These are phyloP conservation scores for Fusarium torulosum DNA, from an alignment of 2,329 filamentous ascomycete genomes.

Conservation along the genomic window DNA sequence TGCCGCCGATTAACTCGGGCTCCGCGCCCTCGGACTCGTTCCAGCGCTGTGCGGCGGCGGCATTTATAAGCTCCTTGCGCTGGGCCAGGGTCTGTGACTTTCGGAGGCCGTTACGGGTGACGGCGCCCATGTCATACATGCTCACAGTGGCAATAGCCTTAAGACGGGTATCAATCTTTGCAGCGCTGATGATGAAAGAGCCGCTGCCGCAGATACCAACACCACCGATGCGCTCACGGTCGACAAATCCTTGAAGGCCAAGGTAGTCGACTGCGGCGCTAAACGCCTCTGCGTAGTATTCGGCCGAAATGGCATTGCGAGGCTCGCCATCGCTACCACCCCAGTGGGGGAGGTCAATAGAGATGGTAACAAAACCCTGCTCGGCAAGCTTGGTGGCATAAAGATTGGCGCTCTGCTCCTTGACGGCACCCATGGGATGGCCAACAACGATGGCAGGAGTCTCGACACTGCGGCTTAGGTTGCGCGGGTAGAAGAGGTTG, in stretches of 20 bases:
- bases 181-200: not conserved
- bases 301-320: not conserved
- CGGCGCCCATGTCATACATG: conserved; percentile 8
- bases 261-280: conserved; percentile 2
- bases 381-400: conserved; percentile 6
- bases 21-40: not conserved
- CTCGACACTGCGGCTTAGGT: no score
- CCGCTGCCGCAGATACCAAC: conserved; percentile 12
- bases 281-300: conserved; percentile 3
- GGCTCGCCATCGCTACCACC: not conserved
- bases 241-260: not conserved
- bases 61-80: not conserved
- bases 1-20: rapidly evolving
- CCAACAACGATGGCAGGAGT: not conserved
- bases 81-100: not conserved
- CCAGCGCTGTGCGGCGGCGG: not conserved
- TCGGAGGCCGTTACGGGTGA: not conserved
- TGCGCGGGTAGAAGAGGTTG: no score
- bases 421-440: conserved; percentile 12
- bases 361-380: not conserved
- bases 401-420: conserved; percentile 1
- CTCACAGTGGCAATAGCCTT: not conserved
- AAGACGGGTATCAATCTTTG: conserved; percentile 3
- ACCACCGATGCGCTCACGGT: not conserved
- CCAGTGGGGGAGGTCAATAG: conserved; percentile 2